Evolutionary conservation across 129 eudicot species (phyloP), one percentile per base, ranked within the genome.

Genomic region (Ambrosia artemisiifolia): DNA sequence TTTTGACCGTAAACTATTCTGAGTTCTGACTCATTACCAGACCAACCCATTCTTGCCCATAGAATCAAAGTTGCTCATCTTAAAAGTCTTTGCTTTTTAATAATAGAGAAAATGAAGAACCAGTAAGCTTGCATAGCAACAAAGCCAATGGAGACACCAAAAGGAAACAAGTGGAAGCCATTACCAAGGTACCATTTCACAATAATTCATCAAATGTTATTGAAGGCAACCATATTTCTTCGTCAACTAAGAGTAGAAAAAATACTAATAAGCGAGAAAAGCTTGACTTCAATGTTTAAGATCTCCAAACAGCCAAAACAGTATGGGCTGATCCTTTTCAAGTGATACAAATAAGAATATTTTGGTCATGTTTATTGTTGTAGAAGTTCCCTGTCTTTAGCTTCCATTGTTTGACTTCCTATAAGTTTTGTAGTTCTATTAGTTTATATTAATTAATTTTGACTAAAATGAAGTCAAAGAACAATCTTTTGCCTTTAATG

Each of bases 271-370:
- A 88, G 83, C 85, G 77, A 18, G 93, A 83, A 57, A 89, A 87
- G 81, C 71, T 89, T 0, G 96, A 86, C 55, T 89, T 81, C 77
- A 86, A 79, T 78, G 90, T 89, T 67, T 89, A 57, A 80, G 91
- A 75, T 86, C 88, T 78, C 80, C 86, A 12, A 86, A 89, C 48
- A 56, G 66, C 80, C 90, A 70, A 47, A 76, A n/a, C 83, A 82
- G 79, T 68, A 86, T 46, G 68, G 55, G 48, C 7, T 80, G 69
- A 69, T 80, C 43, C 44, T 8, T 74, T 75, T 64, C 77, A 75
- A 53, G 77, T 63, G 69, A 50, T 24, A 35, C 34, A 35, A 11
- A 62, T 42, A 63, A 63, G 57, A 78, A 17, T 54, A 3, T 62
- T 63, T 14, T 49, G 70, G 30, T 63, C 72, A 30, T 78, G 82